Conservation (phyloP, 164 flowering plant genomes). For the Aristolochia californica region DNA sequence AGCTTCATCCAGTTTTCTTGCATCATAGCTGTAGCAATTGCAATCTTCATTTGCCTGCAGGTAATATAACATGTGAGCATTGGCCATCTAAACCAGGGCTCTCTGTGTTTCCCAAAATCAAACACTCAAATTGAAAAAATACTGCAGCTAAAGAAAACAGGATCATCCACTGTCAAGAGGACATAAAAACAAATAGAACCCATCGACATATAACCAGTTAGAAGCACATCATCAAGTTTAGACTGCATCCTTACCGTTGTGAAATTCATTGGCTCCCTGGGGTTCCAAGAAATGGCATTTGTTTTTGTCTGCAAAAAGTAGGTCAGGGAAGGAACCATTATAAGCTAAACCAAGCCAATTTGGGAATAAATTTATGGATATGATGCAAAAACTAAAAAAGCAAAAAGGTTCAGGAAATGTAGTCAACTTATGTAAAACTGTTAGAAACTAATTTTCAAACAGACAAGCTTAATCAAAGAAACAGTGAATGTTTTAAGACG, state of each 20-base stretch:
- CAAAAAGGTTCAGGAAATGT: neutral
- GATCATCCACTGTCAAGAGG: too few species aligned
- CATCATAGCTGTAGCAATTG: slow-evolving; percentile 87
- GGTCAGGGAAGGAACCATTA: neutral
- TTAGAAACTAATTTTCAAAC: neutral
- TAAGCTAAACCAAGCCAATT: neutral
- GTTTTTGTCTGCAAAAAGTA: slow-evolving; percentile 63
- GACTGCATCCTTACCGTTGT: slow-evolving; percentile 56
- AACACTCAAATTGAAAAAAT: neutral
- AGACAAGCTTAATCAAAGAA: neutral
- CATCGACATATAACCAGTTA: too few species aligned
- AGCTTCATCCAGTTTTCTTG: slow-evolving; percentile 71
- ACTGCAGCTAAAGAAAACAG: too few species aligned
- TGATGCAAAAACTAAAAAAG: neutral
- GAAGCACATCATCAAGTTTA: too few species aligned
- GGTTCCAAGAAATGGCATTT: slow-evolving; percentile 92
- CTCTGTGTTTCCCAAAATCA: neutral
- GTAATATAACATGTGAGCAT: neutral
- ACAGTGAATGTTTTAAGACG: too few species aligned
- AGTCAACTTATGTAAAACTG: neutral
- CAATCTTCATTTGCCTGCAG: slow-evolving; percentile 90
- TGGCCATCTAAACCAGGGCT: too few species aligned
- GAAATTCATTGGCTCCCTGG: slow-evolving; percentile 96
- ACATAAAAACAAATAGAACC: too few species aligned
- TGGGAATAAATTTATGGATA: neutral